Base-by-base conservation (phyloP, 768 basidiomycete species). In the Lactifluus hygrophoroides region DNA sequence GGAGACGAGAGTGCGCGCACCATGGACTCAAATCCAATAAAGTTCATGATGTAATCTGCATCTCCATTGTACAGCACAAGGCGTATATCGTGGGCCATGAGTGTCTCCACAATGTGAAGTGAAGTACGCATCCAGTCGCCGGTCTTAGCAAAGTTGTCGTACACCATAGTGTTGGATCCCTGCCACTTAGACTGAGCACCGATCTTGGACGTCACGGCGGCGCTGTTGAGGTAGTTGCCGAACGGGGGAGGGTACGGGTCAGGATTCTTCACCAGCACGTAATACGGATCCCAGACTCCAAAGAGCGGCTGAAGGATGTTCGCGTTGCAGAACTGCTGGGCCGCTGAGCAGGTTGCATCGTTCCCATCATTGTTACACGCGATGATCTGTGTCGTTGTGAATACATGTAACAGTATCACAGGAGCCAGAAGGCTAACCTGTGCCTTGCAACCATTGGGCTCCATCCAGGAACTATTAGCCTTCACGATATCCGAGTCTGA, bases 261-360 rank as follows among this genome's bases (percentile, higher is more conserved):
- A 1, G 76, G 76, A 57, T 73, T 68, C 40, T 47, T 44, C 14
- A 74, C 63, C 14, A 68, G 76, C 14, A 82, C 74, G 64, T 78
- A 78, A 68, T 81, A 83, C 10, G 78, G 80, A 66, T 84, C 80
- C 59, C 71, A 83, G 63, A 76, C 71, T 35, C 83, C 83, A 5
- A 3, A 0, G 17, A 57, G 56, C 30, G 48, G 32, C 1, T 1
- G 0, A 17, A 50, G 17, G 54, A 86, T 77, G 44, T 77, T 67
- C 62, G 72, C 74, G 68, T 84, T 83, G 71, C 84, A 86, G 72
- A 69, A 81, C 46, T 66, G 72, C 66, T 84, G 83, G 3, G 84
- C 84, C 2, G 63, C 60, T 0, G 82, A 80, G 67, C 84, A 86
- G 5, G 77, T 76, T 0, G 72, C 68, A 58, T 80, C 73, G 17